Evolutionary conservation across 23 red algal species (phyloP).

Genomic region (Gracilaria gracilis): DNA sequence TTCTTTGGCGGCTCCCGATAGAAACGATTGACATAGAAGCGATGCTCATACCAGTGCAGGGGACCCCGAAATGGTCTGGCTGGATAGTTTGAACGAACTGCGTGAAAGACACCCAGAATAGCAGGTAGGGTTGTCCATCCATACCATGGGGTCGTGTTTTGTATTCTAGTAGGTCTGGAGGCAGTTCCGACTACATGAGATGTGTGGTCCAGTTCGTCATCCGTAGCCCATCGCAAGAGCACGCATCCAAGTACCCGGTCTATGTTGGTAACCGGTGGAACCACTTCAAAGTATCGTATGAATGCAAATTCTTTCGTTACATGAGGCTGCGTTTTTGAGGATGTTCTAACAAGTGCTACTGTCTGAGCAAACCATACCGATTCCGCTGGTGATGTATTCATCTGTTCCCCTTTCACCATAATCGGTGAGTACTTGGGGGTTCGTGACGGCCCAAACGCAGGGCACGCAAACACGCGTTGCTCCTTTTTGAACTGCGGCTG

Average conservation of each 20-base stretch:
- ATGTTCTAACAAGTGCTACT: not conserved
- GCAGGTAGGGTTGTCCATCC: not conserved
- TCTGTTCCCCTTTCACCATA: not conserved
- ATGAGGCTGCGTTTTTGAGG: not conserved
- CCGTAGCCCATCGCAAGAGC: not conserved
- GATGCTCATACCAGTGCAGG: not conserved
- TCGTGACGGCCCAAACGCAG: not conserved
- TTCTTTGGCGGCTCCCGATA: not conserved
- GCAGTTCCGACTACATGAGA: not conserved
- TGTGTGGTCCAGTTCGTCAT: not conserved
- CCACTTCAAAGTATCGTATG: not conserved
- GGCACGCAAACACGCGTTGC: not conserved
- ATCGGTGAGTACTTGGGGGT: not conserved
- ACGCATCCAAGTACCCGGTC: not conserved
- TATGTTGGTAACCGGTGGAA: not conserved
- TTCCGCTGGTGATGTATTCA: not conserved
- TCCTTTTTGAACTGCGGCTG: not conserved
- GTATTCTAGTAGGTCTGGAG: not conserved
- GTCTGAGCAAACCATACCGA: not conserved
- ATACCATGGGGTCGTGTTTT: not conserved
- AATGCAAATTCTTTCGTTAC: not conserved
- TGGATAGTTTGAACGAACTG: not conserved
- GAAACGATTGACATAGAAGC: constrained; percentile 15
- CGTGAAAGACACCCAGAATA: not conserved
- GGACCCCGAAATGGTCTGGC: not conserved